Base-by-base conservation (phyloP, 495 filamentous ascomycete species). In the Poronia punctata region DNA sequence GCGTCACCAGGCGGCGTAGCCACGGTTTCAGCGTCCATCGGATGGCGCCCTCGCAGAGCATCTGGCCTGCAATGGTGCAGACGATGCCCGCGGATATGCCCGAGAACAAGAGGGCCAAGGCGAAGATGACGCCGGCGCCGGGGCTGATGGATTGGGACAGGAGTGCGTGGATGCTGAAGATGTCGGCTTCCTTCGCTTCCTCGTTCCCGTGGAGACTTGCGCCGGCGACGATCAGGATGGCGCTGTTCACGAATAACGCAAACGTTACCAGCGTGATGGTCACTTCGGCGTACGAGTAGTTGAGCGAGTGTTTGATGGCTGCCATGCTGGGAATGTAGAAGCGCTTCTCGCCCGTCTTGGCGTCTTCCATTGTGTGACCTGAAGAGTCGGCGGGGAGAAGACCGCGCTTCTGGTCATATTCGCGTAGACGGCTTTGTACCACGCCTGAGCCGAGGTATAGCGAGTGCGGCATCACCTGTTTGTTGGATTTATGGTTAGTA, bases 241-340 rank as follows among this genome's bases (percentile, higher is more conserved):
- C 74, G 43, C 78, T 84, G 65, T 95, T 95, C 52, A 95, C 86
- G 48, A 95, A 95, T n/a, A 94, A 76, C 5, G 88, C 88, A 53
- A 93, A 92, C 12, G 86, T 86, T 54, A 89, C 86, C n/a, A 95
- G 79, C 0, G 83, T 85, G 22, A 90, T 46, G 23, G 76, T 57
- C 19, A 93, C 69, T 52, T 88, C 84, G 8, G 77, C 68, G 49
- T 89, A 84, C 6, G 83, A 86, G 61, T 89, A 90, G 37, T 79
- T 81, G 50, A 95, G 71, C 47, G 84, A 93, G 52, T 79, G 72
- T 4, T 71, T 76, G 45, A 95, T 88, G 5, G 88, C 88, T 3
- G 75, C 61, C 9, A 90, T 67, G 3, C 84, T 85, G 10, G 88
- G 88, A 14, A 80, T 69, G 64, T 95, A 95, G 41, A 78, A 66